Evolutionary conservation across 306 rosid genomes (phyloP), one percentile per base, ranked within the genome.

Genomic region (Acmispon strigosus): DNA sequence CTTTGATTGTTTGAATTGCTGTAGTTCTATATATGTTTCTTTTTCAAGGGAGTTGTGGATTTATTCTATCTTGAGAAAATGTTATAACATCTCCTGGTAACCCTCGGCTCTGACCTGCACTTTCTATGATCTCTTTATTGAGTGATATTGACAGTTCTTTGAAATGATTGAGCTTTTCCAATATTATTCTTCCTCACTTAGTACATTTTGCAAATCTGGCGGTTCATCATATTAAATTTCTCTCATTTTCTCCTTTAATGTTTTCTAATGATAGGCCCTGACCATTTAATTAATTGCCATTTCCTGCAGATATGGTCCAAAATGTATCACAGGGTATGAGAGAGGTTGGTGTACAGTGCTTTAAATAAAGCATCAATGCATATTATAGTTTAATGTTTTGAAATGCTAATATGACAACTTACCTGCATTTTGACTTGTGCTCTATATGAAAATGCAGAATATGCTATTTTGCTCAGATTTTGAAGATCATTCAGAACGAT

Each of bases 381-480:
- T 70, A 54, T 67, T 72, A 7, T 41, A 53, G 34, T 44, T 66
- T 18, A 50, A 13, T 58, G 12, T 34, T 50, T 54, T 50, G 14
- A 4, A 65, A 32, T 58, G 42, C 60, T 82, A 20, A 8, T 62
- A 11, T 57, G 48, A 52, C 15, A 22, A 4, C 17, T 66, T 72
- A 62, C 27, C 77, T 62, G 14, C 29, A 4, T 15, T 54, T 66
- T 86, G 59, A 82, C 73, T 57, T 70, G 27, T 48, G 50, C 55
- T 49, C n/a, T 20, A 48, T 54, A 15, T 78, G 61, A 72, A 73
- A 62, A 56, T 86, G 84, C 94, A 90, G 96, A 83, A 86, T 47
- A 14, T 88, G 59, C 64, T 88, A 42, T 84, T 86, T 75, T 82
- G 87, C 83, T 67, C 92, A 34, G 89, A 84, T 71, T 83, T 88